phyloP scores from a whole-genome alignment of 805 yeast species.

The Barnettozyma californica region DNA sequence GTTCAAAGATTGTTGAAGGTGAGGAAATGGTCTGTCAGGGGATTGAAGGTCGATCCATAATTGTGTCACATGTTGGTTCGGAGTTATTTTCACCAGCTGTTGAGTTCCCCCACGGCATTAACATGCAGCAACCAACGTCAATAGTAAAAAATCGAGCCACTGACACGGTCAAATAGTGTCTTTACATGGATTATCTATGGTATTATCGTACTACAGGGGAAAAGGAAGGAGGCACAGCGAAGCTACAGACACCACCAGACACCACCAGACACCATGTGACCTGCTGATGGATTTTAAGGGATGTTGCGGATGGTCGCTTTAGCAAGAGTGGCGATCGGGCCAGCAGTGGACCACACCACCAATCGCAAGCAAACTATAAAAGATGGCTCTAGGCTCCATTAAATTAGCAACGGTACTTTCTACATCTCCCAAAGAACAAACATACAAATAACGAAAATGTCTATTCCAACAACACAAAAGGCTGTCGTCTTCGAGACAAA shows the following conservation, averaged over 20 bases:
- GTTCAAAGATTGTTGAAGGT: no score
- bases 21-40: background rate
- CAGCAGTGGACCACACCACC: background rate
- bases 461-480: constrained; percentile 42
- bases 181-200: no score
- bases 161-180: background rate
- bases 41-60: no score
- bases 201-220: no score
- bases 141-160: background rate
- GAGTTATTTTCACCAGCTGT: background rate
- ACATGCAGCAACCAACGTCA: background rate
- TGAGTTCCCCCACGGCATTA: background rate
- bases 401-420: no score
- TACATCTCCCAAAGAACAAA: background rate
- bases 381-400: background rate
- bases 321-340: no score
- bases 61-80: background rate
- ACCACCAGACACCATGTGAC: background rate
- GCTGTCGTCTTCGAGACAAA: constrained; percentile 46
- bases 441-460: constrained; percentile 1
- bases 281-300: background rate
- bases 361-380: background rate
- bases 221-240: no score
- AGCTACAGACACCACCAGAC: background rate
- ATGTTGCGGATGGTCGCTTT: background rate